phyloP scores from a whole-genome alignment of 2,329 filamentous ascomycete genomes.

The Colletotrichum trifolii region DNA sequence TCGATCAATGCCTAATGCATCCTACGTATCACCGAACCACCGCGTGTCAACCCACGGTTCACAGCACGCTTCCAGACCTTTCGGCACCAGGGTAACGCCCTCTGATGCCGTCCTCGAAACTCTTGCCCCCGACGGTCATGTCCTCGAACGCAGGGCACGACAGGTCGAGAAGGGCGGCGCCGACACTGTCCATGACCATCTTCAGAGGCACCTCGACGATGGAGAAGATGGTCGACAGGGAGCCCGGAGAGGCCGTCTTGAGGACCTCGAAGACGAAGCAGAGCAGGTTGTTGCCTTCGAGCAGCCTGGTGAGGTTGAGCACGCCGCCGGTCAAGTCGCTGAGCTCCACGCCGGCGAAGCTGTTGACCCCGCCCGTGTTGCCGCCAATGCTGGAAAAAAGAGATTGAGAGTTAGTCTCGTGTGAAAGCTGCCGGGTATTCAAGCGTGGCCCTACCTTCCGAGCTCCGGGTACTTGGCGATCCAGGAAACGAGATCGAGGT shows the following conservation, averaged over 20 bases:
- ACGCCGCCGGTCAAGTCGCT: slow-evolving; percentile 56
- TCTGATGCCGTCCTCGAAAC: slow-evolving; percentile 23
- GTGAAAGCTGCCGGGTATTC: background rate
- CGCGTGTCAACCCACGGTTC: background rate
- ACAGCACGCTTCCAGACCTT: slow-evolving; percentile 15
- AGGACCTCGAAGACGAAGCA: slow-evolving; percentile 53
- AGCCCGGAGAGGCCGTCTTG: slow-evolving; percentile 54
- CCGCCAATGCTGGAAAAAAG: slow-evolving; percentile 55
- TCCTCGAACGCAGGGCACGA: slow-evolving; percentile 45
- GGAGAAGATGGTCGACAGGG: slow-evolving; percentile 50
- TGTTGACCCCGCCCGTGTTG: slow-evolving; percentile 62
- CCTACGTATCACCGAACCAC: too few relatives aligned
- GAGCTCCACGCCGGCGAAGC: slow-evolving; percentile 59
- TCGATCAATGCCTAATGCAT: too few relatives aligned
- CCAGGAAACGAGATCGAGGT: slow-evolving; percentile 52
- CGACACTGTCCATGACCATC: slow-evolving; percentile 48
- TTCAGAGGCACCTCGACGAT: slow-evolving; percentile 45
- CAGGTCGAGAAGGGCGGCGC: slow-evolving; percentile 41
- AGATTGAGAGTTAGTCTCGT: background rate
- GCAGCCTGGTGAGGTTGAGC: slow-evolving; percentile 52
- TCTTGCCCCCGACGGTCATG: slow-evolving; percentile 41
- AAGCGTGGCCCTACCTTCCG: slow-evolving; percentile 31
- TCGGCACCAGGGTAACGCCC: slow-evolving; percentile 20
- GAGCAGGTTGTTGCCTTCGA: slow-evolving; percentile 59
- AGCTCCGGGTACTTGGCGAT: slow-evolving; percentile 54